Evolutionary conservation across 2,329 filamentous ascomycete species (phyloP).

Genomic region (Laburnicola sp.): DNA sequence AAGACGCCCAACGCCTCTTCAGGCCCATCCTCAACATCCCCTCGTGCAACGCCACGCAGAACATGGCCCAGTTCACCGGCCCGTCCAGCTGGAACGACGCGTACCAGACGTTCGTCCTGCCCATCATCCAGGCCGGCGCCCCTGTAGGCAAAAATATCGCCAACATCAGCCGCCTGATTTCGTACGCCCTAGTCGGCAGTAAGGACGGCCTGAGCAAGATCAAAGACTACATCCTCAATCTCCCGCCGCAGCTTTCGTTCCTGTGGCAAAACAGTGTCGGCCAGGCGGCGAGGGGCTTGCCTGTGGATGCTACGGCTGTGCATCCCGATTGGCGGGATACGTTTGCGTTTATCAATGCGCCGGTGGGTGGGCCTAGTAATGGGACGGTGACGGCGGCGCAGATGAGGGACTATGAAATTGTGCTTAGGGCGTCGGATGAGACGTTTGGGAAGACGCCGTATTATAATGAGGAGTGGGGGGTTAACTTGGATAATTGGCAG

Average conservation of each 20-base stretch:
- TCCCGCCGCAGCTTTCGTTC: background rate
- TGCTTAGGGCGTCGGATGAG: background rate
- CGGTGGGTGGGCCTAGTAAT: no score
- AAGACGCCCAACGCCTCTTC: no score
- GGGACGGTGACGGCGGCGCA: no score
- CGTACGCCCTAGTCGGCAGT: background rate
- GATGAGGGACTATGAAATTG: no score
- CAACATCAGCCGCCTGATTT: background rate
- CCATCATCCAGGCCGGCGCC: no score
- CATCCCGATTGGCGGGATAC: background rate
- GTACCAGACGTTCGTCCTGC: no score
- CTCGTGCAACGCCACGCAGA: no score
- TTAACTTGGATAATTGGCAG: background rate
- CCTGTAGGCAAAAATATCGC: background rate
- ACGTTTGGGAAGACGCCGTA: background rate
- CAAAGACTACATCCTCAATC: background rate
- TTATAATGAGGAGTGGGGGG: background rate
- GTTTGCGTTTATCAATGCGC: background rate
- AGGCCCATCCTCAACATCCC: no score
- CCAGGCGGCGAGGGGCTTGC: background rate
- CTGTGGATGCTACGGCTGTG: background rate
- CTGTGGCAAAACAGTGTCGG: background rate
- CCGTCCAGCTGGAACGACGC: no score
- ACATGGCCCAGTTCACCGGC: no score
- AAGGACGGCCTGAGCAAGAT: background rate